Conservation (phyloP, 179 eudicot species). For the Pouteria campechiana region DNA sequence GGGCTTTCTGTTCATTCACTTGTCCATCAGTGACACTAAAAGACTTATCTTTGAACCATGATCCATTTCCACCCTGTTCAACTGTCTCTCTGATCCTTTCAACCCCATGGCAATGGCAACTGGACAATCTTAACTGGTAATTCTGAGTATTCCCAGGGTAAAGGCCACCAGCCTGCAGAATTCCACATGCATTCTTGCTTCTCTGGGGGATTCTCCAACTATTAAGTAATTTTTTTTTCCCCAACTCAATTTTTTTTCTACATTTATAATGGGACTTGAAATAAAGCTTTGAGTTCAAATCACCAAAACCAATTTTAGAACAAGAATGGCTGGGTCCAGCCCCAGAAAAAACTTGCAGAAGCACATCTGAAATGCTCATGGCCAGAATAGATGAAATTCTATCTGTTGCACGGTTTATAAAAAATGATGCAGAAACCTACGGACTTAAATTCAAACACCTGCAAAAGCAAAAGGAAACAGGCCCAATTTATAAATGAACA, state of each 20-base stretch:
- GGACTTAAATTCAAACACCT: too few relatives aligned
- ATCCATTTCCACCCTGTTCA: conserved; percentile 17
- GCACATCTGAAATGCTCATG: conserved; percentile 21
- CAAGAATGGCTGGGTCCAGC: conserved; percentile 1
- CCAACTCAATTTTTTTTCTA: conserved; percentile 2
- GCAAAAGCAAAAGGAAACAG: too few relatives aligned
- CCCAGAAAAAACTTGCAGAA: conserved; percentile 14
- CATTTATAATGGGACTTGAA: background rate
- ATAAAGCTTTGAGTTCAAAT: conserved; percentile 4
- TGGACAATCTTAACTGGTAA: conserved; percentile 11
- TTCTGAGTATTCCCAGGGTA: background rate
- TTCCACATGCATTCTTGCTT: background rate
- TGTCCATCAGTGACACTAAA: conserved; percentile 4
- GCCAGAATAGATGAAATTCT: too few relatives aligned
- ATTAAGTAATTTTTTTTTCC: background rate
- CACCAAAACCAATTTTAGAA: conserved; percentile 1
- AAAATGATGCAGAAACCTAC: too few relatives aligned
- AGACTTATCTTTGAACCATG: conserved; percentile 12
- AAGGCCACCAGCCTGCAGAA: conserved; percentile 1
- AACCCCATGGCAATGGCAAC: conserved; percentile 34
- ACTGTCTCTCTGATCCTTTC: conserved; percentile 25
- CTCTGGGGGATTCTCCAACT: conserved; percentile 2
- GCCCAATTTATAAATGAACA: too few relatives aligned
- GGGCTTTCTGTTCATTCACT: conserved; percentile 6
- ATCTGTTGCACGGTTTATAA: too few relatives aligned